Evolutionary conservation across 129 eudicot genomes (phyloP), one percentile per base, ranked within the genome.

Genomic region (Arctium lappa): DNA sequence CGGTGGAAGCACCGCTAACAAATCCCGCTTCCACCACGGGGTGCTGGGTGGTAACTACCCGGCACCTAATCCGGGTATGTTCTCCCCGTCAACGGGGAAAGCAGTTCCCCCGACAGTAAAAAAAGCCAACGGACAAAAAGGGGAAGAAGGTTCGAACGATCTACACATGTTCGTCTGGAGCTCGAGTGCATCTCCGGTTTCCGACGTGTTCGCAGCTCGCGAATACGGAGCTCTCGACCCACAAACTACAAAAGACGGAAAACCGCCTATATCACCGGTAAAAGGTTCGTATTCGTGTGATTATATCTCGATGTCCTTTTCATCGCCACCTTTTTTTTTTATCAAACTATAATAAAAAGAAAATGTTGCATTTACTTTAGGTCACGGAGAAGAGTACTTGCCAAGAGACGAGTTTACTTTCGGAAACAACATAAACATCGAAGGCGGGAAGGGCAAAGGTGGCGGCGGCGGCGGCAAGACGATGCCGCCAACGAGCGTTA

Each of bases 111-210:
- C 80, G 1, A 71, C 82, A 18, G 32, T 83, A 60, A 90, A 87
- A 74, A 92, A 91, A 70, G 76, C 89, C 6, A 90, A 88, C 73
- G 92, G 89, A 1, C 92, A 87, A 44, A 85, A 91, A 65, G 13
- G 75, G 1, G 92, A 88, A 1, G 97, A 89, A 73, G 92, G 95
- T 79, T 86, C 82, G 0, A 95, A 89, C 44, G 98, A 95, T 86
- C 87, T 95, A 63, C 98, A 92, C 60, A 95, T 95, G 98, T 95
- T 95, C 82, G 98, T 95, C 13, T 95, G 98, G 98, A 95, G 97
- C 76, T 92, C 98, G 8, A 95, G 97, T 86, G 90, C 92, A 50
- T 95, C 98, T 36, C 97, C 98, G 0, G 97, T 95, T 34, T 95
- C 97, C 1, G 98, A 95, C 77, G 98, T 92, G 46, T 95, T 95